Evolutionary conservation across 2,329 filamentous ascomycete genomes (phyloP), one percentile per base, ranked within the genome.

Genomic region (Coniochaeta prunicola): DNA sequence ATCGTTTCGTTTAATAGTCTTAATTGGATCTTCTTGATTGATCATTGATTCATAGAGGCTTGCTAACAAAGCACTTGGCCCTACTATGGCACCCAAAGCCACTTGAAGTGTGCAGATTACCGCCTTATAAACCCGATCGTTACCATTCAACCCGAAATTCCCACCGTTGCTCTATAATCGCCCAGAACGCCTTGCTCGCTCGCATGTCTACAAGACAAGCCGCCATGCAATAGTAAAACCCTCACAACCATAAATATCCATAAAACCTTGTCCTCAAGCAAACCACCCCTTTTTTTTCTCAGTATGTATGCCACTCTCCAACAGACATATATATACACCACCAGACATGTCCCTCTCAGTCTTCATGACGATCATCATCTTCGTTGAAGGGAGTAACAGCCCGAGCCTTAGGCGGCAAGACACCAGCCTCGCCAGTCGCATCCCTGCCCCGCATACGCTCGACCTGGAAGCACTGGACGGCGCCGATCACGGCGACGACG

Each of bases 401-500:
- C 13, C 45, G 6, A 4, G 45, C 45, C 13, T 50, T 50, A 8
- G 45, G 45, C 7, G 45, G 45, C 2, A 50, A 4, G 24, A 28
- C 45, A 2, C 45, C 45, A 15, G 53, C 53, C n/a, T 55, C 53
- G 7, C 28, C 53, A n/a, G 19, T 13, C 8, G 13, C 10, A n/a
- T 55, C 53, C 17, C 53, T 17, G 12, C n/a, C 53, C 15, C 53
- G 53, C 26, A 33, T 33, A 4, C 53, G 28, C 53, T 55, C 3
- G 5, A 86, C 77, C 7, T 72, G 76, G 65, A 87, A 86, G 69
- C 83, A 85, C 69, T 88, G 85, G 4, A 85, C 61, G 1, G 84
- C 76, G 2, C 84, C 86, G 24, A 84, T 63, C 4, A 78, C 63
- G 2, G 86, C 85, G 19, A 83, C 78, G 7, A 82, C 56, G 2